A percentile compares a stretch with the other conserved stretches of the same genome.
phyloP scores from a whole-genome alignment of 257 asterid species.

The Solanum corneliomulleri region DNA sequence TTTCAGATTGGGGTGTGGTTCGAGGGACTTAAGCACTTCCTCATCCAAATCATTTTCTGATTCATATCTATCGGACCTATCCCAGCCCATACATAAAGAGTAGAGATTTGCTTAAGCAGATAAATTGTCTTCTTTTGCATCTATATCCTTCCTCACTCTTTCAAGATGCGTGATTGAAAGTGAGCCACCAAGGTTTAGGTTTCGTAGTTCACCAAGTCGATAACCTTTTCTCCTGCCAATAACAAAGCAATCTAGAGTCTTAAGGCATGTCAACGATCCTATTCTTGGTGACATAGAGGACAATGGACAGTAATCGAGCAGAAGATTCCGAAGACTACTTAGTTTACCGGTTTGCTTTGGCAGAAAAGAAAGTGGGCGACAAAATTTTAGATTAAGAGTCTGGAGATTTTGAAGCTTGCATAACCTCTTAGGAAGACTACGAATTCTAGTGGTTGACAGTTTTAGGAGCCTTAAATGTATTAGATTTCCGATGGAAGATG shows the following conservation, averaged over 20 bases:
- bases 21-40: slow-evolving; percentile 10
- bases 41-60: not conserved
- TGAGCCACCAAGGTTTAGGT: slow-evolving; percentile 6
- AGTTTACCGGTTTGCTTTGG: not conserved
- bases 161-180: slow-evolving; percentile 6
- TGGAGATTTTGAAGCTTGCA: slow-evolving; percentile 7
- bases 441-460: not conserved
- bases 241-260: slow-evolving; percentile 8
- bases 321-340: not conserved
- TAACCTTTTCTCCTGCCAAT: slow-evolving; percentile 8
- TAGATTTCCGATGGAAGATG: not conserved
- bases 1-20: slow-evolving; percentile 5
- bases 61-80: not conserved
- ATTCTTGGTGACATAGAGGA: slow-evolving; percentile 10
- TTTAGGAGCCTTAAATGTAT: slow-evolving; percentile 1
- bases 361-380: not conserved
- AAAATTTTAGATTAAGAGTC: not conserved
- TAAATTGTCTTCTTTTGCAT: slow-evolving; percentile 17
- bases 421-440: not conserved
- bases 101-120: slow-evolving; percentile 1
- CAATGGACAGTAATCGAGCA: not conserved
- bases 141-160: slow-evolving; percentile 1
- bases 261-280: slow-evolving; percentile 9
- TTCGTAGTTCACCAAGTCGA: slow-evolving; percentile 8
- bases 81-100: not conserved